Conservation (phyloP, 345 rosid genomes). For the Eucalyptus fibrosa region DNA sequence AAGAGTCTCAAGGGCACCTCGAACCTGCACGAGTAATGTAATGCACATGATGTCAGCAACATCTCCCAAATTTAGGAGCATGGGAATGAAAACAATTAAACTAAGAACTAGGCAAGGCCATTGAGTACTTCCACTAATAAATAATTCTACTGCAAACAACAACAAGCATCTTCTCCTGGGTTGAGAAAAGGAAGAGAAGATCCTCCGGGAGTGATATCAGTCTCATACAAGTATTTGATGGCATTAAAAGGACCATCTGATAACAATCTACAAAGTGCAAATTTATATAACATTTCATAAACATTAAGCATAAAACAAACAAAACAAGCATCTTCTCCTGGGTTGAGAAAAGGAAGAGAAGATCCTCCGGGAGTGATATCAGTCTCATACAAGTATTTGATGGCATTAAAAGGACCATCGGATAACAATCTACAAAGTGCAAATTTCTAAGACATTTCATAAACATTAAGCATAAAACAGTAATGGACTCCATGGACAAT, state of each 20-base stretch:
- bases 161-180: neutral
- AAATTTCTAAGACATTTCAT: neutral
- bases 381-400: neutral
- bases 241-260: neutral
- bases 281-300: neutral
- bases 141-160: neutral
- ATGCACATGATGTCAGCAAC: neutral
- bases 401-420: neutral
- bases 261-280: neutral
- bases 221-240: neutral
- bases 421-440: neutral
- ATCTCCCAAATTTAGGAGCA: neutral
- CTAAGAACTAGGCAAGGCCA: neutral
- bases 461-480: neutral
- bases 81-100: neutral
- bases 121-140: neutral
- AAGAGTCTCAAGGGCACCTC: conserved; percentile 93
- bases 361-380: neutral
- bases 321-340: neutral
- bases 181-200: neutral
- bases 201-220: neutral
- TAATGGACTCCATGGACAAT: neutral
- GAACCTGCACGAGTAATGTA: conserved; percentile 33
- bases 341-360: neutral
- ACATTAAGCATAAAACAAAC: neutral